Conservation (phyloP, 2,329 filamentous ascomycete genomes). For the Cercospora canescens region DNA sequence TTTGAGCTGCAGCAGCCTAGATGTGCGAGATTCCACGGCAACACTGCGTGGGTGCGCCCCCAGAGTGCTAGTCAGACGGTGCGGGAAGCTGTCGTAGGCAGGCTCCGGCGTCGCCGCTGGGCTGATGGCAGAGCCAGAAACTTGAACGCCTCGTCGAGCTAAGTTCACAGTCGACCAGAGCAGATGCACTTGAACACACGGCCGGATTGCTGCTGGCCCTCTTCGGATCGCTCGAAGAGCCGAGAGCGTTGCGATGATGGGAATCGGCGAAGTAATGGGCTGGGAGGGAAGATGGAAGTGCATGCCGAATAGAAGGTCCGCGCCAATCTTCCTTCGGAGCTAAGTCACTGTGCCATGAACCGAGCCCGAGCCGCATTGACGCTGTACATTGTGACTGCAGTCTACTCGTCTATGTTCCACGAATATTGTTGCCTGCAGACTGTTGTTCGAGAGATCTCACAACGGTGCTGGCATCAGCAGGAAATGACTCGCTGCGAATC, state of each 20-base stretch:
- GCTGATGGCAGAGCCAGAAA: neutral
- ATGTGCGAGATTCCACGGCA: neutral
- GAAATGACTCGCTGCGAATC: neutral
- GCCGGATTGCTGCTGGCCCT: neutral
- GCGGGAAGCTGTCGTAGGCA: neutral
- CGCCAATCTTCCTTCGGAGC: neutral
- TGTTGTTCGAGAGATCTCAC: neutral
- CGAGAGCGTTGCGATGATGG: neutral
- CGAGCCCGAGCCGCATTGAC: neutral
- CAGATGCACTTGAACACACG: neutral
- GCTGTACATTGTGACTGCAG: neutral
- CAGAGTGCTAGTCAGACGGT: neutral
- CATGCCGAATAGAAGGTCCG: neutral
- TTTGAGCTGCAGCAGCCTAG: neutral
- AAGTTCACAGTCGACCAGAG: neutral
- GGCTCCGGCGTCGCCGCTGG: neutral
- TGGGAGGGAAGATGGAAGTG: neutral
- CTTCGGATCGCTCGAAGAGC: neutral
- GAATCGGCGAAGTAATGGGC: neutral
- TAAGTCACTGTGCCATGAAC: neutral
- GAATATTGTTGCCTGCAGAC: neutral
- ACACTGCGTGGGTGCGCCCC: neutral
- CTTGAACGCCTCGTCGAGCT: neutral
- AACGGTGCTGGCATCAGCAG: neutral
- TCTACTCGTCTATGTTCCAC: neutral